Percentiles rank a stretch among this genome's conserved stretches.
Conservation (phyloP, 2,329 filamentous ascomycete genomes). For the Davidsoniella australis region DNA sequence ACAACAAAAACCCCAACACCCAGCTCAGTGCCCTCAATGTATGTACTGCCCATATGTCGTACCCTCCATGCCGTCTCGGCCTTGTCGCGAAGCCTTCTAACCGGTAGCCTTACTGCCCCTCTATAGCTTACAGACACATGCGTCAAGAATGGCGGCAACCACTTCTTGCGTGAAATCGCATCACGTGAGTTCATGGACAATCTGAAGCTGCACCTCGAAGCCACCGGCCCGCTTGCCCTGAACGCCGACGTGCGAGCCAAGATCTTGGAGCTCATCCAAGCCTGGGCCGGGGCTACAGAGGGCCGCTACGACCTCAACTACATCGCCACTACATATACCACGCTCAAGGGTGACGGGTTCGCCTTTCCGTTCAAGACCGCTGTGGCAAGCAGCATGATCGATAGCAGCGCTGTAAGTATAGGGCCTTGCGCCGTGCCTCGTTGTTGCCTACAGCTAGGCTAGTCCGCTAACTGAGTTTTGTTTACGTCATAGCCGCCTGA, state of each 20-base stretch:
- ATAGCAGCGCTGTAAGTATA: constrained; percentile 71
- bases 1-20: constrained; percentile 93
- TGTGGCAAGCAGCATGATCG: constrained; percentile 92
- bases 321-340: constrained; percentile 73
- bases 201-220: constrained; percentile 73
- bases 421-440: not conserved
- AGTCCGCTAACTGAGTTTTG: not conserved
- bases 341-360: constrained; percentile 58
- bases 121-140: constrained; percentile 84
- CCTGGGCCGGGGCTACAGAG: constrained; percentile 81
- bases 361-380: constrained; percentile 74
- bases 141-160: constrained; percentile 91
- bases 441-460: not conserved
- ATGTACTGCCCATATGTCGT: constrained; percentile 16
- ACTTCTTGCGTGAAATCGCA: constrained; percentile 89
- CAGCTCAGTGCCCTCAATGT: constrained; percentile 91
- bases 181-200: constrained; percentile 98
- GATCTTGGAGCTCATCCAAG: constrained; percentile 85
- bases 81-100: not conserved
- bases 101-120: not conserved
- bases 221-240: constrained; percentile 53
- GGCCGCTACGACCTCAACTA: constrained; percentile 69
- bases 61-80: not conserved
- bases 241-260: constrained; percentile 77
- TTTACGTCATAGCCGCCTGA: constrained; percentile 55